Conservation (phyloP, 73 alveolate genomes). For the Paramecium bursaria region DNA sequence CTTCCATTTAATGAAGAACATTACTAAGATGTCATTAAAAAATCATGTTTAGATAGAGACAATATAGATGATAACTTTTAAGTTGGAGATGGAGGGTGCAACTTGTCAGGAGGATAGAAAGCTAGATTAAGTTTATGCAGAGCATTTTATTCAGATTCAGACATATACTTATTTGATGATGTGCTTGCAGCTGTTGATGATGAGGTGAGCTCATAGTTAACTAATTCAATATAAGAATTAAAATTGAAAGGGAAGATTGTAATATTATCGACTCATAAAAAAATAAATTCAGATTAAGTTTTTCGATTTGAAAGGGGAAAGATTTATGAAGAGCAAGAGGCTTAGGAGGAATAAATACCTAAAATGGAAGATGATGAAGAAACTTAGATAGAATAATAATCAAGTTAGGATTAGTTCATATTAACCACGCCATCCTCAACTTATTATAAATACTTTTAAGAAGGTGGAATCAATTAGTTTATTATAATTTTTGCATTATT, state of each 20-base stretch:
- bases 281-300: not conserved
- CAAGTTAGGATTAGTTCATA: not conserved
- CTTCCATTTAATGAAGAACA: conserved; percentile 74
- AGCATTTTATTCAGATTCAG: conserved; percentile 82
- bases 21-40: conserved; percentile 71
- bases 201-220: conserved; percentile 22
- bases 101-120: conserved; percentile 86
- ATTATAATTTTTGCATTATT: not conserved
- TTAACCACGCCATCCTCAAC: not conserved
- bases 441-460: conserved; percentile 30
- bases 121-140: conserved; percentile 90
- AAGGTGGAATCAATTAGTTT: conserved; percentile 29
- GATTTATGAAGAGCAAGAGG: not conserved
- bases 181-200: conserved; percentile 79
- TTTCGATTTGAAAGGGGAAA: not conserved
- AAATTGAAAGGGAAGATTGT: conserved; percentile 31
- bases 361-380: not conserved
- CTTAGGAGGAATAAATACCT: not conserved
- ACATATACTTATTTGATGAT: conserved; percentile 76
- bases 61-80: conserved; percentile 79
- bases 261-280: not conserved
- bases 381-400: not conserved
- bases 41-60: conserved; percentile 75
- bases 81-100: conserved; percentile 82
- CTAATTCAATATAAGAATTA: not conserved